Base-by-base conservation (phyloP, 768 basidiomycete genomes). In the Lentinus tigrinus region DNA sequence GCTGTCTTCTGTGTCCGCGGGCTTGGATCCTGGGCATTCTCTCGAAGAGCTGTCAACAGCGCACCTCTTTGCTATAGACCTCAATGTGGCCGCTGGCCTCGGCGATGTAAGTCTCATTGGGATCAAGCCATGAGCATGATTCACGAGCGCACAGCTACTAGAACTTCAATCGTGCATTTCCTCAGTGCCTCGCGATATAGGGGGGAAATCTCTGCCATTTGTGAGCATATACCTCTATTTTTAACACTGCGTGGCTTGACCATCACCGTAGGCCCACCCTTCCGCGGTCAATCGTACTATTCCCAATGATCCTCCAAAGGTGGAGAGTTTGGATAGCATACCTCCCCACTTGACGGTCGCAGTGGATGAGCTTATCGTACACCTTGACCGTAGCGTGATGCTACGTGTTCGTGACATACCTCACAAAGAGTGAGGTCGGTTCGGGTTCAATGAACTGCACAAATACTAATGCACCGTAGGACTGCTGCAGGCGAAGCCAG, bases 321-420 rank as follows among this genome's bases (percentile, higher is more conserved):
- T 77, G 14, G 52, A 70, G 37, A 73, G 69, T 21, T 69, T 84
- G 51, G 74, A 77, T 40, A 39, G 63, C 13, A 74, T 85, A 23
- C 84, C 85, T 2, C 67, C 69, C 31, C 64, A 81, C 63, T 67
- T 87, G 16, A 51, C 47, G 1, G 49, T 69, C 5, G 67, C 82
- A 1, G 78, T 83, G 8, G 81, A 84, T 54, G 74, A 74, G 19
- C 72, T 89, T 10, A 78, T 86, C 47, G 63, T 68, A 24, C 78
- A 81, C 21, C 69, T 96, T 28, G 82, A 85, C 59, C 72, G 72
- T 57, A 93, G 91, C 58, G 89, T 95, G 2, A 78, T 76, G 72
- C 74, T 87, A 34, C 81, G 82, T 3, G 87, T 94, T 13, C 78
- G 74, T 38, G 77, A 90, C 68, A 89, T 96, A 31, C 91, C 93